Evolutionary conservation across 2,329 filamentous ascomycete genomes (phyloP).

Genomic region (Aspergillus bombycis): DNA sequence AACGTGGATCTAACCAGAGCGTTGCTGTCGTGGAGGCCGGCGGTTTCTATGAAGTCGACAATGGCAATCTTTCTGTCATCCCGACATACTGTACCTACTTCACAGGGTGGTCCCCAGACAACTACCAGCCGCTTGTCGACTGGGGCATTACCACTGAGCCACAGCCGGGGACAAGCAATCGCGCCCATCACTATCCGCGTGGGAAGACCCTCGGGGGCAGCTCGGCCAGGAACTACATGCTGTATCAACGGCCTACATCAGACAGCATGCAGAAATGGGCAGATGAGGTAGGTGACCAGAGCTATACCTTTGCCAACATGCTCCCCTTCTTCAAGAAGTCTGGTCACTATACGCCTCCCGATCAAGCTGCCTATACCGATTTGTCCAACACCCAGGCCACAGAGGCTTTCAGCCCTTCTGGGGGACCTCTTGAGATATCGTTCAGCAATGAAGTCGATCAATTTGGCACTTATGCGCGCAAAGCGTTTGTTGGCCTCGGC

Average conservation of each 20-base stretch:
- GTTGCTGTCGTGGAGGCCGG: constrained; percentile 39
- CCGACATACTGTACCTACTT: constrained; percentile 28
- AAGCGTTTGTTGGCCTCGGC: constrained; percentile 31
- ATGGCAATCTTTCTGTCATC: constrained; percentile 32
- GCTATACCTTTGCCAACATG: constrained; percentile 31
- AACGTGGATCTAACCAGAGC: constrained; percentile 18
- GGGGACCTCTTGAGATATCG: constrained; percentile 38
- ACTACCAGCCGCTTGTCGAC: constrained; percentile 28
- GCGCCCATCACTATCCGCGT: constrained; percentile 27
- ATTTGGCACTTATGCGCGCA: constrained; percentile 31
- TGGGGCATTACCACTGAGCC: constrained; percentile 30
- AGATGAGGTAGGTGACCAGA: constrained; percentile 38
- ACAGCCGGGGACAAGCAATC: constrained; percentile 19
- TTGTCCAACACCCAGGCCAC: constrained; percentile 27
- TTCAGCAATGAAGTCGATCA: constrained; percentile 32
- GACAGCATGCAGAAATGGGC: constrained; percentile 40
- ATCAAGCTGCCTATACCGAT: constrained; percentile 24
- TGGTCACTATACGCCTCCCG: constrained; percentile 31
- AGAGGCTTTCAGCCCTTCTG: constrained; percentile 20
- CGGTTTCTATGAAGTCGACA: constrained; percentile 38
- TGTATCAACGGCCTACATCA: constrained; percentile 32
- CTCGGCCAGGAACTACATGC: constrained; percentile 30
- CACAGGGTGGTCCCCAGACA: constrained; percentile 26
- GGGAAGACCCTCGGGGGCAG: constrained; percentile 32
- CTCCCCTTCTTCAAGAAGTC: constrained; percentile 33